Evolutionary conservation across 2,329 filamentous ascomycete species (phyloP), one percentile per base, ranked within the genome.

Genomic region (Orbilia blumenaviensis): DNA sequence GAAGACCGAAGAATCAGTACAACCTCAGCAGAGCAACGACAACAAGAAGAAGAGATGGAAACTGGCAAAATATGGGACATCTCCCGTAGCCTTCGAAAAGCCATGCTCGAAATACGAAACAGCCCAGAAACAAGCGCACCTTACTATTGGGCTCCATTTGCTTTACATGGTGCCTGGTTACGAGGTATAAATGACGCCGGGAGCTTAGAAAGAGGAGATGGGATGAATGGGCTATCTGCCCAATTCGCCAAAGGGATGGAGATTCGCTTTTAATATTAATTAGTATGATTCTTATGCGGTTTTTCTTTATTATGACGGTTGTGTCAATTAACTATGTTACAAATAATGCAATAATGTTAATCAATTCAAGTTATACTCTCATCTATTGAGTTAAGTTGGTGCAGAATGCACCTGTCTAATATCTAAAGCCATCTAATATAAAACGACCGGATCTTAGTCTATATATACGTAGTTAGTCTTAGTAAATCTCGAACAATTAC

Each of bases 81-180:
- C 29, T 64, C 72, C 2, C 52, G 36, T 9, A 32, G 25, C 1
- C 21, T 69, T 1, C 32, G 60, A 18, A 69, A 42, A 29, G 72
- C 64, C 0, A 29, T 76, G 3, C 41, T 76, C 8, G 58, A 69
- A 14, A 76, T 76, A 4, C 64, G 52, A 34, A 44, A 25, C 7
- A 50, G n/a, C 3, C 60, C 69, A 9, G 64, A 64, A n/a, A 76
- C 72, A 3, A 69, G 50, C 16, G 42, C 58, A 23, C 72, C 72
- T 16, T 76, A 76, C 21, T 76, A 66, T 38, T 76, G 72, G 72
- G 72, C 72, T 2, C 60, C 72, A 0, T 76, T 76, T 16, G 72
- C 16, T 1, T 52, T 76, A 14, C 42, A 76, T 18, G 72, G 72
- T 1, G 64, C 63, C 2, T 76, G 72, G 72, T 46, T 76, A 29